These are phyloP conservation scores for Microcyclospora tardicrescens DNA, from an alignment of 2,329 filamentous ascomycete genomes.

Conservation along the genomic window DNA sequence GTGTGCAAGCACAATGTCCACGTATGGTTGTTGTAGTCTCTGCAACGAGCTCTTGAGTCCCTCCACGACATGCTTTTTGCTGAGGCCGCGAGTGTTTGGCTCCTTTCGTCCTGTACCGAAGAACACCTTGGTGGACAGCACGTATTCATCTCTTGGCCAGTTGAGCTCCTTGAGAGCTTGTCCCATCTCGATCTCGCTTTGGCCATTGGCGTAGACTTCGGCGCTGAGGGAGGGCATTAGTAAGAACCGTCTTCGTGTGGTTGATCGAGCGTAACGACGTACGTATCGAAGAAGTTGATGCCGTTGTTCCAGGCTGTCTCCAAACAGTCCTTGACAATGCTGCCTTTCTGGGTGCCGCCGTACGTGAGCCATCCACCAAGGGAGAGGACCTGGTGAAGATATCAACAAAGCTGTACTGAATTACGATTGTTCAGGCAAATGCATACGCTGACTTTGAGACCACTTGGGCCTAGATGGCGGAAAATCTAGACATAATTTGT, in stretches of 20 bases:
- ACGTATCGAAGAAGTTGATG: constrained; percentile 31
- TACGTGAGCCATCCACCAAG: constrained; percentile 35
- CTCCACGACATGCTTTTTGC: constrained; percentile 42
- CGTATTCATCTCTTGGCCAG: constrained; percentile 37
- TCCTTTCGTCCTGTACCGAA: constrained; percentile 46
- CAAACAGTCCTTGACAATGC: constrained; percentile 39
- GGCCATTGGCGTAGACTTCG: constrained; percentile 43
- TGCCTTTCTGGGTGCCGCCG: constrained; percentile 37
- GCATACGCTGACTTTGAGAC: constrained; percentile 30
- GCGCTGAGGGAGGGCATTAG: constrained; percentile 26
- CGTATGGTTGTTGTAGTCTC: constrained; percentile 51
- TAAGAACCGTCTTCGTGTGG: not conserved
- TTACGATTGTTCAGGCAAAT: too few species aligned
- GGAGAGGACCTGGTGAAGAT: constrained; percentile 29
- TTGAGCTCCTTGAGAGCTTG: constrained; percentile 32
- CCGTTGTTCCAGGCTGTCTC: constrained; percentile 37
- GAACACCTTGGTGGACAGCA: constrained; percentile 34
- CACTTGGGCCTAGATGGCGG: constrained; percentile 34
- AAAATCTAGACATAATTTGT: constrained; percentile 13
- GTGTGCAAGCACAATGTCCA: constrained; percentile 52
- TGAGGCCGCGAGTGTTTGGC: constrained; percentile 40
- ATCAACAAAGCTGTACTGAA: too few species aligned
- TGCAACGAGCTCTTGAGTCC: constrained; percentile 45
- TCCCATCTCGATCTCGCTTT: constrained; percentile 50
- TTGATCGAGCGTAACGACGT: not conserved